Conservation (phyloP, 148 eudicot species). For the Tetragonia tetragonoides region DNA sequence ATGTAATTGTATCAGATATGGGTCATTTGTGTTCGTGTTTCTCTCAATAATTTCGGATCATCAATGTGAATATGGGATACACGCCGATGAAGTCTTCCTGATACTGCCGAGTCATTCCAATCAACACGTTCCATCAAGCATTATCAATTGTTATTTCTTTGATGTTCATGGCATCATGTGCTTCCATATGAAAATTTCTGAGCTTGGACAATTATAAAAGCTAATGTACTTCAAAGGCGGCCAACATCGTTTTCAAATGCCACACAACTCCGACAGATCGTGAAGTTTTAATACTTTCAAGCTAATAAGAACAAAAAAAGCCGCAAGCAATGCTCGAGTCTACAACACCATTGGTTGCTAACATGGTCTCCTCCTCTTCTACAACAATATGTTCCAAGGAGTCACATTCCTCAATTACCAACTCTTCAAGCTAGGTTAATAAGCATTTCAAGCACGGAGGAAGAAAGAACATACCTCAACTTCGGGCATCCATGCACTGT, state of each 20-base stretch:
- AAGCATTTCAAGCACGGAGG: constrained; percentile 17
- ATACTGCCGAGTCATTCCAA: no score
- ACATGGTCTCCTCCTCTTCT: constrained; percentile 1
- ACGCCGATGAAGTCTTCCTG: no score
- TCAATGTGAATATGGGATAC: no score
- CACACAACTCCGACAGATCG: constrained; percentile 21
- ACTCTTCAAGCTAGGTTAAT: constrained; percentile 25
- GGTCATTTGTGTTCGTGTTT: no score
- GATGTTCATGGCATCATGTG: no score
- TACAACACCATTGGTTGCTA: background rate
- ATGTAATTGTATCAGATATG: no score
- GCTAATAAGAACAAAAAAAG: background rate
- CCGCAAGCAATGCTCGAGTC: no score
- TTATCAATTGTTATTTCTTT: no score
- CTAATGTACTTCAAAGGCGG: constrained; percentile 19
- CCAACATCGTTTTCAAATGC: constrained; percentile 26
- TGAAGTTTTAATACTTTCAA: constrained; percentile 28
- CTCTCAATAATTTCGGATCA: no score
- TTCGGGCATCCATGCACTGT: constrained; percentile 29
- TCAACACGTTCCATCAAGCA: no score
- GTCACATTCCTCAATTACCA: constrained; percentile 32
- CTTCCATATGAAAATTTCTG: no score
- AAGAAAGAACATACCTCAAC: constrained; percentile 19
- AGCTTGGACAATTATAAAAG: constrained; percentile 26
- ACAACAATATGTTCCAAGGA: constrained; percentile 13